A percentile compares a stretch with the other conserved stretches of the same genome.
Conservation (phyloP, 352 stramenopile species). For the Aphanomyces invadans region DNA sequence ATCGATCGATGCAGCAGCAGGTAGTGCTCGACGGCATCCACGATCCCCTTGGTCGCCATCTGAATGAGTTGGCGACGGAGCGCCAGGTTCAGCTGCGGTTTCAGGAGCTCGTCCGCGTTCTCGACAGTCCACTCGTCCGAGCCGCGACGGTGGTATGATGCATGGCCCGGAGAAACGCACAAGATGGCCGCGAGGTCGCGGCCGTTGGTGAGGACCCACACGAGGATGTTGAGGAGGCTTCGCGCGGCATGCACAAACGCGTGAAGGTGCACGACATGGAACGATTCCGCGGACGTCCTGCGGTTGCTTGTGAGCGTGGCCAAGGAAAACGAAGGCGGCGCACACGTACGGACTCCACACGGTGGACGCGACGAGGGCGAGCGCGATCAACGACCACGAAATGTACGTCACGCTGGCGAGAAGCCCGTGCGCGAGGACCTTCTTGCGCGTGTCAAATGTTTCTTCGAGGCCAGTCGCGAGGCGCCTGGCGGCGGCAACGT, state of each 20-base stretch:
- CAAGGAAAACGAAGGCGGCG: constrained; percentile 43
- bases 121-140: constrained; percentile 17
- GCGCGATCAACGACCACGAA: constrained; percentile 68
- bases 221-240: constrained; percentile 75
- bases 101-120: constrained; percentile 40
- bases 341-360: too few relatives aligned
- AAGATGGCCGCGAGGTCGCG: constrained; percentile 43
- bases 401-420: constrained; percentile 78
- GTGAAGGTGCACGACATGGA: constrained; percentile 65
- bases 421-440: constrained; percentile 68
- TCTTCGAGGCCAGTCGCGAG: constrained; percentile 68
- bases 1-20: constrained; percentile 58
- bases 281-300: constrained; percentile 13
- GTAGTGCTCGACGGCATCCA: constrained; percentile 77
- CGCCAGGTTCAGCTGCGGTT: constrained; percentile 80
- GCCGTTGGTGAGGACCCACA: constrained; percentile 78
- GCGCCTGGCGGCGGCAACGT: constrained; percentile 27
- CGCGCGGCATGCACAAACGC: constrained; percentile 73
- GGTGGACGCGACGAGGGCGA: constrained; percentile 68
- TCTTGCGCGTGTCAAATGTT: constrained; percentile 75
- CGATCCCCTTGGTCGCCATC: constrained; percentile 83
- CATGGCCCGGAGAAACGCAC: background rate
- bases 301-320: too few relatives aligned
- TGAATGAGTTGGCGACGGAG: constrained; percentile 83
- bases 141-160: background rate